Percentiles rank a stretch among this genome's conserved stretches.
Conservation (phyloP, 148 eudicot genomes). For the Nyssa sinensis region DNA sequence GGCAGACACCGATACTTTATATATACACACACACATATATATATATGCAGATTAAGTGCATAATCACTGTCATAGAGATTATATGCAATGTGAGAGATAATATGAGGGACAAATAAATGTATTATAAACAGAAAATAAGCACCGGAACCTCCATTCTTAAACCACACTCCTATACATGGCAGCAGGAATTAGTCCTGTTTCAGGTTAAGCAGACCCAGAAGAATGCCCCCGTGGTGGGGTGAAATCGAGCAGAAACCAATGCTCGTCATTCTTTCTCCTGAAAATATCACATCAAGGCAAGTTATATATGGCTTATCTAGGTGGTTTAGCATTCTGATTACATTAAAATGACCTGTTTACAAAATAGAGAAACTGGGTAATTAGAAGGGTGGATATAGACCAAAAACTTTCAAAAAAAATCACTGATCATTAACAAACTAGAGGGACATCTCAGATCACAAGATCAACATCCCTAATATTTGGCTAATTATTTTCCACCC, state of each 20-base stretch:
- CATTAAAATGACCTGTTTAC: not conserved
- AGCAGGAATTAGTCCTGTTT: too few relatives aligned
- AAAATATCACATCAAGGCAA: not conserved
- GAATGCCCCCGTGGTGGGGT: not conserved
- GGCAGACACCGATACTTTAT: too few relatives aligned
- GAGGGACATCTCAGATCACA: too few relatives aligned
- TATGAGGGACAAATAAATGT: not conserved
- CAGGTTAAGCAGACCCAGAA: too few relatives aligned
- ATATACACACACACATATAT: too few relatives aligned
- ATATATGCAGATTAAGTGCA: not conserved
- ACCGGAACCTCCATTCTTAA: not conserved
- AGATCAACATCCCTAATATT: too few relatives aligned
- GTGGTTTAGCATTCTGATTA: not conserved
- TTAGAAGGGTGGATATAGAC: too few relatives aligned
- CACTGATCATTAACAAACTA: too few relatives aligned
- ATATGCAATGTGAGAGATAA: not conserved
- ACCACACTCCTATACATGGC: not conserved
- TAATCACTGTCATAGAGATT: not conserved
- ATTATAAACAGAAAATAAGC: not conserved
- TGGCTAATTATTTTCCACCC: too few relatives aligned
- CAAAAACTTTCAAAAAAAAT: too few relatives aligned
- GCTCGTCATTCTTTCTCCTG: not conserved
- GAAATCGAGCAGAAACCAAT: not conserved
- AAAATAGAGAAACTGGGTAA: too few relatives aligned
- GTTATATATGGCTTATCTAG: not conserved